phyloP scores from a whole-genome alignment of 495 filamentous ascomycete genomes.

The Penicillium odoratum region DNA sequence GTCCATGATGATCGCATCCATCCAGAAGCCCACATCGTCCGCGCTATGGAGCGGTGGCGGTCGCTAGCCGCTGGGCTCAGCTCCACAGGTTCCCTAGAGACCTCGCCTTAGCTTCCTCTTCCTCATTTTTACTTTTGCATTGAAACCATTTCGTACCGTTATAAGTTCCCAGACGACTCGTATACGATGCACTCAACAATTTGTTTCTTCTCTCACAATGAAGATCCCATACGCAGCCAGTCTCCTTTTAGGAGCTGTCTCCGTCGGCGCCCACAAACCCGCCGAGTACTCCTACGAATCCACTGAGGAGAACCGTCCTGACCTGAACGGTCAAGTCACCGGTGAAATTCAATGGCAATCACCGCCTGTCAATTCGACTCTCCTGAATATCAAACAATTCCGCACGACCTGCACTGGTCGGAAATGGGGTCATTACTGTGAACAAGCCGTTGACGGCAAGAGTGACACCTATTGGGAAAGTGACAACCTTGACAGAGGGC shows the following conservation, averaged over 20 bases:
- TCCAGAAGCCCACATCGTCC: slow-evolving; percentile 4
- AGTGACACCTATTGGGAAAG: slow-evolving; percentile 20
- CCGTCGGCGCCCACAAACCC: slow-evolving; percentile 4
- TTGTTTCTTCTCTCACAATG: slow-evolving; percentile 7
- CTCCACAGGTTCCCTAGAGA: neutral
- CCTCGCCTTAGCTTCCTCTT: neutral
- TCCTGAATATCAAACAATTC: neutral
- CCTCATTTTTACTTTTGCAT: neutral
- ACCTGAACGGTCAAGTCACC: neutral
- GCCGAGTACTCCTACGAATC: slow-evolving; percentile 8
- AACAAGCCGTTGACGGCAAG: slow-evolving; percentile 18
- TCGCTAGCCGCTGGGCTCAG: neutral
- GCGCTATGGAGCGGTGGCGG: neutral
- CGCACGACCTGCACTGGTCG: slow-evolving; percentile 14
- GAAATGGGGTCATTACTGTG: slow-evolving; percentile 2
- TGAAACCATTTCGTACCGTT: neutral
- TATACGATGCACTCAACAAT: neutral
- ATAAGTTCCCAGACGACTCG: slow-evolving; percentile 4
- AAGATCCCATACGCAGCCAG: slow-evolving; percentile 6
- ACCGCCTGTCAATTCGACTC: slow-evolving; percentile 3
- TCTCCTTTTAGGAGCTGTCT: slow-evolving; percentile 11
- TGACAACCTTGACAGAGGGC: neutral
- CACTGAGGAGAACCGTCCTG: neutral
- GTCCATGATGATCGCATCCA: slow-evolving; percentile 1
- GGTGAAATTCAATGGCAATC: slow-evolving; percentile 10